phyloP scores from a whole-genome alignment of 768 basidiomycete genomes.

The Boletus tomentosulus region DNA sequence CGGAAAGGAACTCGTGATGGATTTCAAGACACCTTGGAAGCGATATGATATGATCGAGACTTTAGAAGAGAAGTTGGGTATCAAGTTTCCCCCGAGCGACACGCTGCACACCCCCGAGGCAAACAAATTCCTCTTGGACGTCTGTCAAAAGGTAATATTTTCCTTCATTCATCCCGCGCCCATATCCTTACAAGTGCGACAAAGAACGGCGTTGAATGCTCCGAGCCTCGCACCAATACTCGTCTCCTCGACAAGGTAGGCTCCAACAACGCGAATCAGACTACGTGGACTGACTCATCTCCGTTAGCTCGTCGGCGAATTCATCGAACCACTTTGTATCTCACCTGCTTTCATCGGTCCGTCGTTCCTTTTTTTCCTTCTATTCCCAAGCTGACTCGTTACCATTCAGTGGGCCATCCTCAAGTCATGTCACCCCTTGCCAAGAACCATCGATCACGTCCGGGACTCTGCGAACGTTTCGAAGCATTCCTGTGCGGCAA shows the following conservation, averaged over 20 bases:
- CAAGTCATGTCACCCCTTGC: conserved; percentile 99
- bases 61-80: conserved; percentile 87
- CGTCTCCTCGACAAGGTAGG: conserved; percentile 89
- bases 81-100: conserved; percentile 91
- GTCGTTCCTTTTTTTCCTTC: conserved; percentile 6
- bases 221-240: conserved; percentile 92
- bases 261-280: background rate
- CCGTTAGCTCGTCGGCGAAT: conserved; percentile 89
- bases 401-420: conserved; percentile 79
- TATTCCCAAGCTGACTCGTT: background rate
- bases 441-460: conserved; percentile 96
- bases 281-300: background rate
- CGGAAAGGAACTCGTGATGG: conserved; percentile 66
- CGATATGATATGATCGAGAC: conserved; percentile 97
- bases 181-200: background rate
- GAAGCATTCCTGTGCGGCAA: conserved; percentile 98
- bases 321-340: conserved; percentile 94
- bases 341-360: conserved; percentile 92
- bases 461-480: conserved; percentile 97
- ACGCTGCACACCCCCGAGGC: conserved; percentile 83
- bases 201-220: conserved; percentile 94
- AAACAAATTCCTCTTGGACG: conserved; percentile 80
- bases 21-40: conserved; percentile 97
- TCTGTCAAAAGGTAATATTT: conserved; percentile 70
- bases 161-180: background rate